Conservation (phyloP, 371 early-diverging fungal species). For the Chytridium lagenaria region DNA sequence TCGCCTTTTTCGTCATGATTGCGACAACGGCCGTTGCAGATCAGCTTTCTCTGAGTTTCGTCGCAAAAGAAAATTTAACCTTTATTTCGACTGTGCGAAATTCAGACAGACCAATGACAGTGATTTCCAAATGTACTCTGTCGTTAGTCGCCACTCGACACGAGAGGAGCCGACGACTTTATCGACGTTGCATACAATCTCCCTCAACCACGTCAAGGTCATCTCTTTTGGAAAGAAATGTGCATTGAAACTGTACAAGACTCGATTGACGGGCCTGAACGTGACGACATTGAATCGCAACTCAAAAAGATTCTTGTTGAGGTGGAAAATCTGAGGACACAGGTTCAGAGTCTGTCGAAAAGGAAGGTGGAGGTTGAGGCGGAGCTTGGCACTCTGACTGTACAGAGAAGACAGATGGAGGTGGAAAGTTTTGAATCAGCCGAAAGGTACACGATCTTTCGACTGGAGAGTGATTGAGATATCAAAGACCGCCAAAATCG, state of each 20-base stretch:
- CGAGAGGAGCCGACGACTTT: constrained; percentile 47
- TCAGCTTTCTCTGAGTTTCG: constrained; percentile 31
- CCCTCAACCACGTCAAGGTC: constrained; percentile 23
- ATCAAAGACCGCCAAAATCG: constrained; percentile 37
- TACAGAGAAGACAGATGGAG: constrained; percentile 43
- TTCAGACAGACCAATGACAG: background rate
- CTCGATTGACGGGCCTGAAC: constrained; percentile 41
- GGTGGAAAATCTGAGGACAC: constrained; percentile 23
- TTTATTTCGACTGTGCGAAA: constrained; percentile 33
- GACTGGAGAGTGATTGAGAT: constrained; percentile 46
- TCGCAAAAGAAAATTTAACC: constrained; percentile 36
- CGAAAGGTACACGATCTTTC: constrained; percentile 42
- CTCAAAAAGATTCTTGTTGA: constrained; percentile 37
- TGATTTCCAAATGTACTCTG: background rate
- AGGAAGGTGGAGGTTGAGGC: constrained; percentile 41
- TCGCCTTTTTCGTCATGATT: constrained; percentile 36
- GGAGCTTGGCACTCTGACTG: constrained; percentile 35
- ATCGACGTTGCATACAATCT: constrained; percentile 45
- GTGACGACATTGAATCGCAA: constrained; percentile 44
- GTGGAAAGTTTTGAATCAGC: constrained; percentile 32
- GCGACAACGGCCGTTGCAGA: constrained; percentile 40
- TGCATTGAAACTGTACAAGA: constrained; percentile 55
- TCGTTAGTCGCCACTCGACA: constrained; percentile 31
- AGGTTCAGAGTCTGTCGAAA: constrained; percentile 40
- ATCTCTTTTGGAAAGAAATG: constrained; percentile 46